These are phyloP conservation scores for Diaporthe caulivora DNA, from an alignment of 2,329 filamentous ascomycete genomes.

Conservation along the genomic window DNA sequence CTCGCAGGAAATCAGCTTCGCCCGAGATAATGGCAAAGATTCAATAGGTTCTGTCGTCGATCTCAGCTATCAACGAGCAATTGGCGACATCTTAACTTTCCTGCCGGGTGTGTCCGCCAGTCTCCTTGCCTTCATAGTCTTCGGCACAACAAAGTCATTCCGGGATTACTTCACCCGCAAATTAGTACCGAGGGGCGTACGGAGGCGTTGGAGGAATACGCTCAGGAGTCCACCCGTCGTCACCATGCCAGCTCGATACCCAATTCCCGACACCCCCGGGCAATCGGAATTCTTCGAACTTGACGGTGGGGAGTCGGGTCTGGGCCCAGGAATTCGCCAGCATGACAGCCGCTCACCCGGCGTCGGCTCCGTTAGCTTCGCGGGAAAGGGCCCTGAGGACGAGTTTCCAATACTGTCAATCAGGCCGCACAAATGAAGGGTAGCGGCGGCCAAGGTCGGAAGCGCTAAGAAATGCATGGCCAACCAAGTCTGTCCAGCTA, in stretches of 20 bases:
- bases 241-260: neutral
- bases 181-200: conserved; percentile 41
- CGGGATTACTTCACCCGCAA: conserved; percentile 45
- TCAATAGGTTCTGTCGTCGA: conserved; percentile 48
- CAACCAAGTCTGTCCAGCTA: neutral
- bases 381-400: conserved; percentile 19
- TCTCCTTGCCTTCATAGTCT: conserved; percentile 54
- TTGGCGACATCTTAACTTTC: conserved; percentile 50
- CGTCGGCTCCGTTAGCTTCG: neutral
- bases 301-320: conserved; percentile 18
- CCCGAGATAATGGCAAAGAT: conserved; percentile 47
- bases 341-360: conserved; percentile 7
- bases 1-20: conserved; percentile 51
- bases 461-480: neutral
- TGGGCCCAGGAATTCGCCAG: neutral
- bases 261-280: conserved; percentile 11
- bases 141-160: conserved; percentile 55
- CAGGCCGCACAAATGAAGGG: conserved; percentile 13
- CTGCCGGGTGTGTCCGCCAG: conserved; percentile 53
- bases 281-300: conserved; percentile 31
- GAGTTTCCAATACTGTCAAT: conserved; percentile 12
- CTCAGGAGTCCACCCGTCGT: neutral
- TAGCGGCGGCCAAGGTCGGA: neutral
- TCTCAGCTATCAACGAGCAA: conserved; percentile 48
- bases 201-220: conserved; percentile 26